Conservation (phyloP, 768 basidiomycete genomes). For the Tricholoma sp. region DNA sequence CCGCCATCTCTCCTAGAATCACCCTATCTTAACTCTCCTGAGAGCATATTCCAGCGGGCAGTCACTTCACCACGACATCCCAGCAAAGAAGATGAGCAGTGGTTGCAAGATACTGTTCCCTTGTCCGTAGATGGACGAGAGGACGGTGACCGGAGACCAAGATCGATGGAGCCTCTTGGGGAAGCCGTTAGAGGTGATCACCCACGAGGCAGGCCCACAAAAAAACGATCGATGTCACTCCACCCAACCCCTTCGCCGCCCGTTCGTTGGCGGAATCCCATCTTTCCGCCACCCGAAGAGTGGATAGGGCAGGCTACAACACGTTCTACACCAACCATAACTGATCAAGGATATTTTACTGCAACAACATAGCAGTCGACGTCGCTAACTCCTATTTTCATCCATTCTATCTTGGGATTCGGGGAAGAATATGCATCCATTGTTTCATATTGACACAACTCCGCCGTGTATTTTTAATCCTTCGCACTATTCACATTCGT, state of each 20-base stretch:
- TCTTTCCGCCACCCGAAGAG: slow-evolving; percentile 4
- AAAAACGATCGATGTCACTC: background rate
- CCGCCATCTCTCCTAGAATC: slow-evolving; percentile 56
- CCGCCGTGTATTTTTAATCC: background rate
- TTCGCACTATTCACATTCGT: background rate
- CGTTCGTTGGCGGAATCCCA: slow-evolving; percentile 14
- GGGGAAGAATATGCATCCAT: slow-evolving; percentile 13
- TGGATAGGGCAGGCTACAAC: slow-evolving; percentile 13
- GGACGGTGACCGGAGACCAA: slow-evolving; percentile 3
- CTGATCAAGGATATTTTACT: slow-evolving; percentile 5
- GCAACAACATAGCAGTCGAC: background rate
- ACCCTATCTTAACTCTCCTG: slow-evolving; percentile 46
- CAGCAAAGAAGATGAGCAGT: slow-evolving; percentile 49
- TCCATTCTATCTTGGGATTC: slow-evolving; percentile 9
- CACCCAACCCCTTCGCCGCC: slow-evolving; percentile 17
- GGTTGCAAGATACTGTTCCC: slow-evolving; percentile 64
- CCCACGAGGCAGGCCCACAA: background rate
- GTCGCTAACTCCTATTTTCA: slow-evolving; percentile 1
- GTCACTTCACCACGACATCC: slow-evolving; percentile 29
- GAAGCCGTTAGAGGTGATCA: background rate
- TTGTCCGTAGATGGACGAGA: slow-evolving; percentile 14
- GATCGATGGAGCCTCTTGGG: background rate
- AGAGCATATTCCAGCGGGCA: slow-evolving; percentile 42
- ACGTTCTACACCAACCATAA: slow-evolving; percentile 13
- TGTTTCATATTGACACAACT: background rate